phyloP scores from a whole-genome alignment of 192 early-diverging fungal species.

The Oehlia diaphana region DNA sequence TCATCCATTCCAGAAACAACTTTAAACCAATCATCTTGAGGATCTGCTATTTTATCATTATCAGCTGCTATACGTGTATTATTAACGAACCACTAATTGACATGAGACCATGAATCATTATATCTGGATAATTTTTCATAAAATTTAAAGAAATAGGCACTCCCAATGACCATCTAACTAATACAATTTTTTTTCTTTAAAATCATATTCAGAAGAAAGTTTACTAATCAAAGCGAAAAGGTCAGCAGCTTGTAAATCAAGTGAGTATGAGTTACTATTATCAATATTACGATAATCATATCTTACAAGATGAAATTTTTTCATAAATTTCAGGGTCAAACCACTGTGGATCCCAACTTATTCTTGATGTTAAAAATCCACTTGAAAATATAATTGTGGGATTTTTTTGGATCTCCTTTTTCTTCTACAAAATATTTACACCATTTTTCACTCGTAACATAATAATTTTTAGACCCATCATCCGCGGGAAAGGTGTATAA shows the following conservation, averaged over 20 bases:
- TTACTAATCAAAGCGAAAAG: neutral
- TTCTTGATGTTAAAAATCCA: neutral
- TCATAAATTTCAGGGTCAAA: neutral
- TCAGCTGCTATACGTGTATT: neutral
- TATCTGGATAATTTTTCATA: neutral
- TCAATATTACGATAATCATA: neutral
- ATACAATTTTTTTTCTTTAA: neutral
- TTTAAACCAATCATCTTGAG: neutral
- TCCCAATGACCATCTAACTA: neutral
- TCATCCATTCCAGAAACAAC: neutral
- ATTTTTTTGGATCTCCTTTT: neutral
- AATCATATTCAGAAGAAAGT: neutral
- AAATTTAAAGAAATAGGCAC: neutral
- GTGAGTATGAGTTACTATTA: neutral
- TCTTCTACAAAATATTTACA: neutral
- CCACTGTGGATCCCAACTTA: neutral
- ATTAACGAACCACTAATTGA: neutral
- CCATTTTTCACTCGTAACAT: neutral
- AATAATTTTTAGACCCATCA: neutral
- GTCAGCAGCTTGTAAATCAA: neutral
- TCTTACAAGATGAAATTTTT: constrained; percentile 12
- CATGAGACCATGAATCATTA: neutral
- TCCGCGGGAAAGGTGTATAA: neutral
- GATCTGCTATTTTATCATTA: neutral
- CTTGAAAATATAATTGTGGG: neutral